Percentiles rank a stretch among this genome's conserved stretches.
Conservation (phyloP, 495 filamentous ascomycete genomes). For the Talaromyces stipitatus region DNA sequence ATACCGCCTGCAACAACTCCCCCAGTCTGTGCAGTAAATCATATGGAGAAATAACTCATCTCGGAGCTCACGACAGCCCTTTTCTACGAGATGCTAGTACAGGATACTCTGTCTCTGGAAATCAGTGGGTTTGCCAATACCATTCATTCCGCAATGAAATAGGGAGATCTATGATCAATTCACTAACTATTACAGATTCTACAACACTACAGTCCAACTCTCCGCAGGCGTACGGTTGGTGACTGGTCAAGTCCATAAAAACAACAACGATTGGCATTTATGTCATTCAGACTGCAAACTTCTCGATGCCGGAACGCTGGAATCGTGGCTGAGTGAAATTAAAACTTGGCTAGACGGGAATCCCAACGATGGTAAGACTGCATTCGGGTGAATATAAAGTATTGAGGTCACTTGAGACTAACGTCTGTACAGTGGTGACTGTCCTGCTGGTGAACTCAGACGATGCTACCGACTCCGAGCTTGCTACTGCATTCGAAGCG, state of each 20-base stretch:
- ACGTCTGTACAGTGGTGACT: slow-evolving; percentile 52
- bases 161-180: neutral
- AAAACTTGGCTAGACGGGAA: slow-evolving; percentile 61
- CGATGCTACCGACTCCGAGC: slow-evolving; percentile 41
- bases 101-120: slow-evolving; percentile 48
- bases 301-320: slow-evolving; percentile 59
- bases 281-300: slow-evolving; percentile 59
- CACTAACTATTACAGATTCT: slow-evolving; percentile 33
- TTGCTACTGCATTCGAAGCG: slow-evolving; percentile 47
- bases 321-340: slow-evolving; percentile 53
- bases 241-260: slow-evolving; percentile 61
- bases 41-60: slow-evolving; percentile 55
- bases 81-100: slow-evolving; percentile 47
- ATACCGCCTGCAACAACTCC: slow-evolving; percentile 54
- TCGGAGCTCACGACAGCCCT: slow-evolving; percentile 58
- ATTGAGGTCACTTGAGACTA: neutral
- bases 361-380: slow-evolving; percentile 53
- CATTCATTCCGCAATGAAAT: neutral
- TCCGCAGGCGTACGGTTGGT: slow-evolving; percentile 64
- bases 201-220: slow-evolving; percentile 63
- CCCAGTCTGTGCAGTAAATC: slow-evolving; percentile 49
- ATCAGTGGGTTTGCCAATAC: slow-evolving; percentile 49
- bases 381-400: neutral
- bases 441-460: slow-evolving; percentile 69
- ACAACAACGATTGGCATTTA: slow-evolving; percentile 48